Percentiles rank a stretch among this genome's conserved stretches.
phyloP scores from a whole-genome alignment of 495 filamentous ascomycete species.

The Penicillium maclennaniae region DNA sequence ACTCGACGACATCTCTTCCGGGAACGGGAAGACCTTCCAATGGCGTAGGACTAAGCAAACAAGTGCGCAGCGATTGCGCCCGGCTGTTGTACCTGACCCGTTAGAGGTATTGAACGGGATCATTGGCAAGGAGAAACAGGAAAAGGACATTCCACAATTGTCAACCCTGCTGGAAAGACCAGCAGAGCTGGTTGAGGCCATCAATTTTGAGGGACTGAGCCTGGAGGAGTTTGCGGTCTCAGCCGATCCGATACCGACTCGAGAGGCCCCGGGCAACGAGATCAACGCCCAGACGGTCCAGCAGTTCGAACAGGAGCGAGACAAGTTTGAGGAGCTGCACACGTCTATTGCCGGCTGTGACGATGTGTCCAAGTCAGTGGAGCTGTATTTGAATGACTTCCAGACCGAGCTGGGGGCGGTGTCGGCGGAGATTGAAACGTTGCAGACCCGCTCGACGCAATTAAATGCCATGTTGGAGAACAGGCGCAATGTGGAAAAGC shows the following conservation, averaged over 20 bases:
- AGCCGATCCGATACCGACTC: conserved; percentile 28
- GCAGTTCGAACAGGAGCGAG: conserved; percentile 83
- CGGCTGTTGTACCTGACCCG: conserved; percentile 61
- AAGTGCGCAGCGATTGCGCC: conserved; percentile 41
- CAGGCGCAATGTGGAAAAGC: conserved; percentile 80
- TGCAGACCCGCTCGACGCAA: conserved; percentile 80
- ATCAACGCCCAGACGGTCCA: conserved; percentile 65
- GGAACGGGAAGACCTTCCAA: conserved; percentile 57
- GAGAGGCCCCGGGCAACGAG: conserved; percentile 38
- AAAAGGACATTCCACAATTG: conserved; percentile 11
- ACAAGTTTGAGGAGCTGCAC: conserved; percentile 89
- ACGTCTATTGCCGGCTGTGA: conserved; percentile 85
- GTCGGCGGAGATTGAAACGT: conserved; percentile 88
- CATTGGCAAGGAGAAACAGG: conserved; percentile 49
- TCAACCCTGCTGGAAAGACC: conserved; percentile 31
- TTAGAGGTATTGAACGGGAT: conserved; percentile 68
- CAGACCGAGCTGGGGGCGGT: conserved; percentile 87
- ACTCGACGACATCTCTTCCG: conserved; percentile 70
- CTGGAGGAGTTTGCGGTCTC: conserved; percentile 64
- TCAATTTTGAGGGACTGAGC: conserved; percentile 74
- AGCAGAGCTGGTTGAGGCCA: conserved; percentile 51
- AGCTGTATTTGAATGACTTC: conserved; percentile 86
- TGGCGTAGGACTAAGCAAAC: conserved; percentile 60
- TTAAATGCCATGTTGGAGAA: conserved; percentile 88
- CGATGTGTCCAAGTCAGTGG: conserved; percentile 88